A percentile compares a stretch with the other conserved stretches of the same genome.
Conservation (phyloP, 768 basidiomycete genomes). For the Lentinula edodes region DNA sequence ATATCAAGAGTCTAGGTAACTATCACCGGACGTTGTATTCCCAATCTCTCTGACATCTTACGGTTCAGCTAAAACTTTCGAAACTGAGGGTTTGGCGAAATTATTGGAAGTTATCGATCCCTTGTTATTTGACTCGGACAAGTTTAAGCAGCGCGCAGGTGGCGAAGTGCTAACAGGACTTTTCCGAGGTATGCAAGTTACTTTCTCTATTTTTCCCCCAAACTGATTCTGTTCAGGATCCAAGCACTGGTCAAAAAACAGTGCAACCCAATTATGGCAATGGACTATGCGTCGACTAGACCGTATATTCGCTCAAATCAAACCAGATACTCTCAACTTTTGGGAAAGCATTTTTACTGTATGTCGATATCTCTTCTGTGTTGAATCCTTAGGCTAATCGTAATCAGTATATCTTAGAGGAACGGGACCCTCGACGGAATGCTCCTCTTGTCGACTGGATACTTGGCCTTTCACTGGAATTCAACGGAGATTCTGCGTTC, state of each 20-base stretch:
- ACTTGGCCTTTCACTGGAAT: conserved; percentile 69
- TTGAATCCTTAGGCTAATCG: conserved; percentile 1
- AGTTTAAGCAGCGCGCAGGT: conserved; percentile 82
- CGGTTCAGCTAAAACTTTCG: conserved; percentile 62
- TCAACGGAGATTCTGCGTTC: conserved; percentile 83
- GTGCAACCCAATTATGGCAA: conserved; percentile 55
- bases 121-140: conserved; percentile 59
- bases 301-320: conserved; percentile 65
- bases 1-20: conserved; percentile 36
- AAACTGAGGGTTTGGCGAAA: conserved; percentile 42
- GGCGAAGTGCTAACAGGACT: conserved; percentile 36
- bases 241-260: conserved; percentile 72
- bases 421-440: conserved; percentile 78
- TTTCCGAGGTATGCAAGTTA: neutral
- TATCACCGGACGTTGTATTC: conserved; percentile 1
- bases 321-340: conserved; percentile 76
- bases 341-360: conserved; percentile 70
- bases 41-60: neutral
- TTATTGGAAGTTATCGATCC: conserved; percentile 55
- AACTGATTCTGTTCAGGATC: conserved; percentile 43
- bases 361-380: conserved; percentile 12
- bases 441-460: conserved; percentile 74
- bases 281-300: conserved; percentile 66
- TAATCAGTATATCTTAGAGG: conserved; percentile 45
- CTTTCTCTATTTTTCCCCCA: neutral